phyloP scores from a whole-genome alignment of 148 eudicot species.

The Fagopyrum esculentum region DNA sequence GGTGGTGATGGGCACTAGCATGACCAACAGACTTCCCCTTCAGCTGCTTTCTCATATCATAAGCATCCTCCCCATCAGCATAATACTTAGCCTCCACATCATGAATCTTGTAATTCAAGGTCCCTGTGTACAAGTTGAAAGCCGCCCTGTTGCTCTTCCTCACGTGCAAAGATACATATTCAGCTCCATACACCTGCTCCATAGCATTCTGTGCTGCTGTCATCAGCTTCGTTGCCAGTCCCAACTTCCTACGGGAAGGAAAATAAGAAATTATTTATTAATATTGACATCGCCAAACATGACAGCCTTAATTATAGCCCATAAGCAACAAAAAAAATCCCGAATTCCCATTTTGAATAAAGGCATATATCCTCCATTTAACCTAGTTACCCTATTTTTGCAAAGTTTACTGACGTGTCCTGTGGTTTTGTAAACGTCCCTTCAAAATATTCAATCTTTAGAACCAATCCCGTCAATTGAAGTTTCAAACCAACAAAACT shows the following conservation, averaged over 20 bases:
- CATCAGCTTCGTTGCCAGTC: constrained; percentile 93
- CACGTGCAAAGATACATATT: constrained; percentile 77
- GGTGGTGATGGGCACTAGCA: constrained; percentile 24
- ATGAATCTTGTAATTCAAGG: constrained; percentile 74
- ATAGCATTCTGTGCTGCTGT: constrained; percentile 88
- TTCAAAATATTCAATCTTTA: background rate
- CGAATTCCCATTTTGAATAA: background rate
- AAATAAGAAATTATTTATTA: background rate
- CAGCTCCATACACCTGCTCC: constrained; percentile 66
- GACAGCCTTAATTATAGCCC: background rate
- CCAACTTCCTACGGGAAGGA: constrained; percentile 41
- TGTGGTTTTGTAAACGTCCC: too few relatives aligned
- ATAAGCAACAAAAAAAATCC: background rate
- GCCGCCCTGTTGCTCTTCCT: constrained; percentile 93
- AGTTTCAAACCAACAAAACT: background rate
- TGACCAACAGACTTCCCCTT: constrained; percentile 27
- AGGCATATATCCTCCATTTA: background rate
- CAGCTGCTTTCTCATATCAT: constrained; percentile 77
- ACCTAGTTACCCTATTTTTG: too few relatives aligned
- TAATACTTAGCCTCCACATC: constrained; percentile 91
- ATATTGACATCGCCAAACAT: background rate
- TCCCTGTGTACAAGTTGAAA: constrained; percentile 67
- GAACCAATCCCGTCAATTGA: background rate
- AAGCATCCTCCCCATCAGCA: constrained; percentile 85
- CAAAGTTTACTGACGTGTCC: too few relatives aligned